These are phyloP conservation scores for Paecilomyces niveus DNA, from an alignment of 2,329 filamentous ascomycete genomes.

Conservation along the genomic window DNA sequence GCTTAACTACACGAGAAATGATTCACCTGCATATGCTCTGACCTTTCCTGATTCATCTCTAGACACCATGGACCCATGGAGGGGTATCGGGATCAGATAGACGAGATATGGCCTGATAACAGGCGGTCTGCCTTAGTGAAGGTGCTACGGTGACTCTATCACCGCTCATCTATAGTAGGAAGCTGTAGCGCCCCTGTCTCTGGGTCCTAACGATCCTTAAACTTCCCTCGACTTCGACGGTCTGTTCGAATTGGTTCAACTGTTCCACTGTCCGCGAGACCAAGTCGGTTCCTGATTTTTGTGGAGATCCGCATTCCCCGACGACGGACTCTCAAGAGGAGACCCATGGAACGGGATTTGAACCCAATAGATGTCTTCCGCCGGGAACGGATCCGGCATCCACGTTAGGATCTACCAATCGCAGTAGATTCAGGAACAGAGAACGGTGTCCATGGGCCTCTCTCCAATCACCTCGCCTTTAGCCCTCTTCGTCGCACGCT, in stretches of 20 bases:
- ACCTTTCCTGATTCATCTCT: not conserved
- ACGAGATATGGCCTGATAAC: not conserved
- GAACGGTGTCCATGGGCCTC: not conserved
- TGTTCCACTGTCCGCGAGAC: not conserved
- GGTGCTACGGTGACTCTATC: not conserved
- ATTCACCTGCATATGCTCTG: not conserved
- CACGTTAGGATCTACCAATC: conserved; percentile 1
- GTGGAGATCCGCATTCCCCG: conserved; percentile 21
- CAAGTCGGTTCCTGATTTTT: not conserved
- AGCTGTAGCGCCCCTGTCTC: not conserved
- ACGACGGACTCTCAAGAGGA: conserved; percentile 8
- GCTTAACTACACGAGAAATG: not conserved
- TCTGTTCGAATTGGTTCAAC: not conserved
- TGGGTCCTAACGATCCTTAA: not conserved
- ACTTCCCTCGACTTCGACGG: not conserved
- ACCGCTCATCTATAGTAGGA: not conserved
- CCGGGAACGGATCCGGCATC: conserved; percentile 8
- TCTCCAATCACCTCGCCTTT: not conserved
- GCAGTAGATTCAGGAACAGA: not conserved
- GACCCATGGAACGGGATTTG: conserved; percentile 5
- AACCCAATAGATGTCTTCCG: conserved; percentile 7
- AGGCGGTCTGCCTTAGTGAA: not conserved
- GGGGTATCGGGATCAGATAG: not conserved
- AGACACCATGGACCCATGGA: not conserved
- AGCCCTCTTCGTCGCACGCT: conserved; percentile 3